phyloP scores from a whole-genome alignment of 2,329 filamentous ascomycete genomes.

The Periconia macrospinosa region DNA sequence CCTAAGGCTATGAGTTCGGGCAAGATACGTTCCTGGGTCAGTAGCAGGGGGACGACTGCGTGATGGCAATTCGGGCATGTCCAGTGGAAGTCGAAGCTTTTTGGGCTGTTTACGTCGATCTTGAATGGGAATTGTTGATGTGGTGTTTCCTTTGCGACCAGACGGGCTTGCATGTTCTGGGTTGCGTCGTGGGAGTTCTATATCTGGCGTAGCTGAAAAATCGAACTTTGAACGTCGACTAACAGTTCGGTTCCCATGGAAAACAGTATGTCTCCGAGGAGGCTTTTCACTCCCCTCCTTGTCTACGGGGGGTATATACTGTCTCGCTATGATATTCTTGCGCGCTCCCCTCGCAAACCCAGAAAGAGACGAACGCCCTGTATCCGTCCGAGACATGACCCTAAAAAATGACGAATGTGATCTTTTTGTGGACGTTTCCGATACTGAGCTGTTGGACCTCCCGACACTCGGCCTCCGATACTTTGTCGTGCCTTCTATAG shows the following conservation, averaged over 20 bases:
- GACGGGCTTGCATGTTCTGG: background rate
- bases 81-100: slow-evolving; percentile 27
- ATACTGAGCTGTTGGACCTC: slow-evolving; percentile 16
- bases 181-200: background rate
- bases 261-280: background rate
- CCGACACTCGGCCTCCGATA: slow-evolving; percentile 11
- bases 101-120: background rate
- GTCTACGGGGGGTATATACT: slow-evolving; percentile 14
- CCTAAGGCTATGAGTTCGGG: slow-evolving; percentile 4
- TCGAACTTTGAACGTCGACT: background rate
- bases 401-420: slow-evolving; percentile 1
- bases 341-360: slow-evolving; percentile 27
- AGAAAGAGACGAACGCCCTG: slow-evolving; percentile 23
- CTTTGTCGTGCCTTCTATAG: slow-evolving; percentile 12
- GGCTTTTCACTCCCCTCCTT: background rate
- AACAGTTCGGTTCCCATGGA: slow-evolving; percentile 1
- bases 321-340: slow-evolving; percentile 25
- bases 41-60: slow-evolving; percentile 14
- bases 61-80: slow-evolving; percentile 22
- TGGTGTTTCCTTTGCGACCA: background rate
- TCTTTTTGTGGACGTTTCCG: slow-evolving; percentile 7
- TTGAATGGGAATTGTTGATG: background rate
- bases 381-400: slow-evolving; percentile 12
- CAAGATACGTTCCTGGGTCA: background rate
- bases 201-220: background rate